phyloP scores from a whole-genome alignment of 495 filamentous ascomycete species.

The Aspergillus campestris region DNA sequence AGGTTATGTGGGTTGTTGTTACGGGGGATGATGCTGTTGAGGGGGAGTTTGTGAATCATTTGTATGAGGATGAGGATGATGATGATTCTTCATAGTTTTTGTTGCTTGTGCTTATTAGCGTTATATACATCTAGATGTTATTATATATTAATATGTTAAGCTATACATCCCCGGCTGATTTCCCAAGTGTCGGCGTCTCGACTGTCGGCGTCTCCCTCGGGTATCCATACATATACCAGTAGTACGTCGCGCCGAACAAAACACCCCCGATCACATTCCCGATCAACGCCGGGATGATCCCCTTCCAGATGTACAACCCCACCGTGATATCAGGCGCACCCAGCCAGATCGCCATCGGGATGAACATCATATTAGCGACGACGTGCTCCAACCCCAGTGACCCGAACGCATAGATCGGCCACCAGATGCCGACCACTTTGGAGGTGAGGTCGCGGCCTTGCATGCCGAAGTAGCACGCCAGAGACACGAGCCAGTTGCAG shows the following conservation, averaged over 20 bases:
- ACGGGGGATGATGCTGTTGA: conserved; percentile 6
- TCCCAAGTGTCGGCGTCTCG: no score
- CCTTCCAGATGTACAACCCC: conserved; percentile 56
- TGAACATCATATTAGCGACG: conserved; percentile 58
- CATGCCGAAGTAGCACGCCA: conserved; percentile 49
- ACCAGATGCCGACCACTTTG: conserved; percentile 57
- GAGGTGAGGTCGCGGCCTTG: conserved; percentile 47
- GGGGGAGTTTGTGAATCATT: conserved; percentile 3
- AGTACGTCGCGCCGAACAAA: conserved; percentile 41
- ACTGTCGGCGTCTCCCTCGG: no score
- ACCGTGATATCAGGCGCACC: conserved; percentile 40
- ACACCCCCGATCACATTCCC: conserved; percentile 53
- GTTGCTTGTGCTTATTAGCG: no score
- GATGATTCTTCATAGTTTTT: no score
- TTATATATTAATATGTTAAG: no score
- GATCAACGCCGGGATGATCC: conserved; percentile 48
- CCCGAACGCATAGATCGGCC: conserved; percentile 53
- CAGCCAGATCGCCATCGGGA: conserved; percentile 49
- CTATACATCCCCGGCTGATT: no score
- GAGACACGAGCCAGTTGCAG: conserved; percentile 58
- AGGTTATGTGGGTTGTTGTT: conserved; percentile 10
- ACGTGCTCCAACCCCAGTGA: conserved; percentile 53
- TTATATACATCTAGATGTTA: no score
- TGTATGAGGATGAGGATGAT: conserved; percentile 4
- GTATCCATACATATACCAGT: conserved; percentile 44